phyloP scores from a whole-genome alignment of 495 filamentous ascomycete species.

The Aspergillus carlsbadensis region DNA sequence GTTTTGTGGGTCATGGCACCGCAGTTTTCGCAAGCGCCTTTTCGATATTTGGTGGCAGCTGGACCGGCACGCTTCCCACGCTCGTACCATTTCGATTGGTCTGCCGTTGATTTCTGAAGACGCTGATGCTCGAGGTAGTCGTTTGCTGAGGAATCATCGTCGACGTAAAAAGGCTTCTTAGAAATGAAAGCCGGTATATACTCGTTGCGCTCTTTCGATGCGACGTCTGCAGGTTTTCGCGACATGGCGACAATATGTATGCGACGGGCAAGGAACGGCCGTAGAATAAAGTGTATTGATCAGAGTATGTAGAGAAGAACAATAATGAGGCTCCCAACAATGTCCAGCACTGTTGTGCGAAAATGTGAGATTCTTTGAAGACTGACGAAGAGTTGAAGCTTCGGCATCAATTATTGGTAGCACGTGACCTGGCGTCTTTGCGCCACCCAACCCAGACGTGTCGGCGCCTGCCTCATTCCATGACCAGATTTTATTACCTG shows the following conservation, averaged over 20 bases:
- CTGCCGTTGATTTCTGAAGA: constrained; percentile 62
- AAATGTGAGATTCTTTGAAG: neutral
- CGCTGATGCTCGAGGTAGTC: constrained; percentile 99
- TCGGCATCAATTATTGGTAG: neutral
- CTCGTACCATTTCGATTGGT: constrained; percentile 85
- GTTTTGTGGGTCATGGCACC: constrained; percentile 94
- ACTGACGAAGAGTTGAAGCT: neutral
- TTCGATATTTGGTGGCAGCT: constrained; percentile 92
- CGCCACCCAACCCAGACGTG: constrained; percentile 24
- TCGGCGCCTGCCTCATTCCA: constrained; percentile 7
- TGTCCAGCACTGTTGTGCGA: constrained; percentile 9
- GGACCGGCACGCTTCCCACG: constrained; percentile 77
- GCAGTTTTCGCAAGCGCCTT: constrained; percentile 98
- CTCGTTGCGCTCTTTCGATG: constrained; percentile 83
- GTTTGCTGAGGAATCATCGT: constrained; percentile 69
- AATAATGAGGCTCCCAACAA: neutral
- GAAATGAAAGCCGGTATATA: constrained; percentile 99
- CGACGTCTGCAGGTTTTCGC: constrained; percentile 50
- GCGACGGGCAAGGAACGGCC: neutral
- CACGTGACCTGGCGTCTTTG: constrained; percentile 38
- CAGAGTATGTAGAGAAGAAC: neutral
- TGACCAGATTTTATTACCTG: neutral
- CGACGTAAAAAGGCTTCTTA: constrained; percentile 95
- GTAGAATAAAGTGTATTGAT: neutral
- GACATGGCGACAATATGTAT: constrained; percentile 42